These are phyloP conservation scores for Solanum etuberosum DNA, from an alignment of 257 asterid species.

Conservation along the genomic window DNA sequence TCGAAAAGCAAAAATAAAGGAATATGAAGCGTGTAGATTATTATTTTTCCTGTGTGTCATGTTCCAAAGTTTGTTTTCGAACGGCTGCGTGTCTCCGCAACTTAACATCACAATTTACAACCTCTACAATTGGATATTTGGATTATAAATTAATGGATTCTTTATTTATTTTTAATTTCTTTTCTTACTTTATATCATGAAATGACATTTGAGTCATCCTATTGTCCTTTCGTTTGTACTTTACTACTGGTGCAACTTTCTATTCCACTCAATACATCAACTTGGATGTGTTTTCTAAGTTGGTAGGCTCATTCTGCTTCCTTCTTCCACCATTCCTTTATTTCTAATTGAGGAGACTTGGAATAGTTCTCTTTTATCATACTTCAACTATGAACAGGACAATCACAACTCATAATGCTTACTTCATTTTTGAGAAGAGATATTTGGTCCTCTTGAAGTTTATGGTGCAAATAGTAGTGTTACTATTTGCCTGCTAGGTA, in stretches of 20 bases:
- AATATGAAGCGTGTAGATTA: neutral
- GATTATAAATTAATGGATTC: neutral
- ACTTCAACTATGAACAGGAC: neutral
- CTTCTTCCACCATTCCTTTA: neutral
- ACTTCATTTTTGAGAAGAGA: neutral
- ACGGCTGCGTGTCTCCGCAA: conserved; percentile 66
- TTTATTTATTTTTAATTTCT: neutral
- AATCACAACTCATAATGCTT: neutral
- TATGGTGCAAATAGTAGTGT: neutral
- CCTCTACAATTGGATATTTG: conserved; percentile 23
- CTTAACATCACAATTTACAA: conserved; percentile 8
- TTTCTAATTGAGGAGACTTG: neutral
- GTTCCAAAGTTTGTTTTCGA: conserved; percentile 51
- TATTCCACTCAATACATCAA: neutral
- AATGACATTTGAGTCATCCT: neutral
- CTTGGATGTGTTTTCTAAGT: neutral
- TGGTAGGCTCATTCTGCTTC: neutral
- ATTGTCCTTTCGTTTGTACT: neutral
- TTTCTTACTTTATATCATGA: neutral
- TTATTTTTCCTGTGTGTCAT: neutral
- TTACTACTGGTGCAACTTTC: neutral
- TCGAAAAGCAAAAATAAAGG: neutral
- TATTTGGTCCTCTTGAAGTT: neutral
- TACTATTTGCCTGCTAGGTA: neutral
- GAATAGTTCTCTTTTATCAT: neutral